Evolutionary conservation across 2,329 filamentous ascomycete genomes (phyloP), one percentile per base, ranked within the genome.

Genomic region (Microdochium paspali): DNA sequence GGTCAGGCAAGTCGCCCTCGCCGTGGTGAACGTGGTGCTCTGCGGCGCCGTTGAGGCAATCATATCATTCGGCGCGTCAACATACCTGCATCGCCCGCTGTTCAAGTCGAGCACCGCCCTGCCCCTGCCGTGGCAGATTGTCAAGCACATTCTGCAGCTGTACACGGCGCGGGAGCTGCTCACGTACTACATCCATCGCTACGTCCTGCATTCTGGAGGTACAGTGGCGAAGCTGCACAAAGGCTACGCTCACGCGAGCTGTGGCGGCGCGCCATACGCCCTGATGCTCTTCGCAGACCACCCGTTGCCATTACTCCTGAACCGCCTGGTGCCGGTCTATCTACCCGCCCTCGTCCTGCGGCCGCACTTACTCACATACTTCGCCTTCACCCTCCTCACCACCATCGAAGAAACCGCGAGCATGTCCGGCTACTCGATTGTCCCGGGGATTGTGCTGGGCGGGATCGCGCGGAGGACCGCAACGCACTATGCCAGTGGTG

Each of bases 141-240:
- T 71, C 45, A 76, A 74, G 54, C 73, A 79, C 51, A 57, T 74
- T 43, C 51, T 59, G 46, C 48, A 68, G 12, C 63, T 79, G 15
- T 62, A 74, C 49, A 54, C 66, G 24, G 61, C 64, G 12, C 70
- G 76, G 46, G 73, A 87, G 68, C 57, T 80, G 6, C 60, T 90
- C 10, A 78, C 82, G 49, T 95, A 94, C 62, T 76, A 80, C 56
- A 73, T 88, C 54, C 89, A 95, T 66, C 82, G 85, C 46, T 77
- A 77, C 58, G 50, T 84, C 24, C 74, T 95, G 9, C 89, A 95
- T 25, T 61, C 58, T 21, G 12, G 35, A n/a, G 60, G 63, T 0
- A 47, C 56, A 2, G 50, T 77, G 23, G 67, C 70, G 7, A 61
- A 54, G 5, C 64, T 73, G 45, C 70, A 79, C 60, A 50, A 58